A percentile compares a stretch with the other conserved stretches of the same genome.
Conservation (phyloP, 129 eudicot genomes). For the Arctium lappa region DNA sequence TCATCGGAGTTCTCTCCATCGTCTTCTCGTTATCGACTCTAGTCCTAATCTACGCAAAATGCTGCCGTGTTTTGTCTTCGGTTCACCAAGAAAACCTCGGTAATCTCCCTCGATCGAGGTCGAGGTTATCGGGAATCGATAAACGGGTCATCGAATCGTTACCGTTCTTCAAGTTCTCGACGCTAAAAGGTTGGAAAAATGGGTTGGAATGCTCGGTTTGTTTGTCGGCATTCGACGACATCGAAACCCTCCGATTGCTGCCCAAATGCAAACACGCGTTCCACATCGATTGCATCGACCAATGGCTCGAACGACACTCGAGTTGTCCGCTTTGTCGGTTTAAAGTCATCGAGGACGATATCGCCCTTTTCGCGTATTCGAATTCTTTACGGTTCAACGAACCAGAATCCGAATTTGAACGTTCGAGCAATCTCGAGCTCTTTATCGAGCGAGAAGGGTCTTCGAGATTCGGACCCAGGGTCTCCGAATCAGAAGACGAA, state of each 20-base stretch:
- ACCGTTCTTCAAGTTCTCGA: conserved; percentile 69
- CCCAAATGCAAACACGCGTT: conserved; percentile 87
- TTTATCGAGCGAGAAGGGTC: conserved; percentile 65
- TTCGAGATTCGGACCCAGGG: conserved; percentile 45
- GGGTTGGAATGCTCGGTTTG: conserved; percentile 91
- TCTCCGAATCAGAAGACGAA: conserved; percentile 2
- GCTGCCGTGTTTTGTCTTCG: conserved; percentile 26
- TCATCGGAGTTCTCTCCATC: conserved; percentile 51
- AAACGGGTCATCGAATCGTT: conserved; percentile 52
- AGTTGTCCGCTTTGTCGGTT: conserved; percentile 83
- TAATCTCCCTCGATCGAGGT: conserved; percentile 30
- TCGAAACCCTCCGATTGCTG: conserved; percentile 55
- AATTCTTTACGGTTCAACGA: conserved; percentile 48
- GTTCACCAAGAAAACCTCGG: conserved; percentile 17
- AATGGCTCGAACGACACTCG: conserved; percentile 78
- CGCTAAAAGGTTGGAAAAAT: conserved; percentile 49
- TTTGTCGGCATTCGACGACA: conserved; percentile 56
- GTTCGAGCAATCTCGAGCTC: conserved; percentile 36
- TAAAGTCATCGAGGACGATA: conserved; percentile 46
- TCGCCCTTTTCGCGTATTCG: conserved; percentile 29
- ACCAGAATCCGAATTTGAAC: conserved; percentile 32
- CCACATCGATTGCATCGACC: conserved; percentile 69
- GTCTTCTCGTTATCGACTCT: conserved; percentile 55
- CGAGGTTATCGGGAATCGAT: conserved; percentile 68
- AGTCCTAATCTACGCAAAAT: conserved; percentile 49